phyloP scores from a whole-genome alignment of 306 rosid genomes.

The Quercus berberidifolia region DNA sequence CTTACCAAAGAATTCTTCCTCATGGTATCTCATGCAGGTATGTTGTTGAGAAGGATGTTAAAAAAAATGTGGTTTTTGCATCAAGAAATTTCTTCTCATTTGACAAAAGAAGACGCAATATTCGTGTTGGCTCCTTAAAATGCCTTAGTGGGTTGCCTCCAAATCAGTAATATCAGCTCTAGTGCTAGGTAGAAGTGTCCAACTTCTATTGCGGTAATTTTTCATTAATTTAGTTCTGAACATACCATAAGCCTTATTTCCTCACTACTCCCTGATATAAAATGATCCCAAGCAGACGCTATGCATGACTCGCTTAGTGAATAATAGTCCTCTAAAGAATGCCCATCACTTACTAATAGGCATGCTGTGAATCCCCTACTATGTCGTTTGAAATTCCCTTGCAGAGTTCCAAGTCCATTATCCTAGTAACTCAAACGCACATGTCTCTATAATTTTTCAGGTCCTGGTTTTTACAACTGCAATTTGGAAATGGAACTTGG shows the following conservation, averaged over 20 bases:
- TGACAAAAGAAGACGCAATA: slow-evolving; percentile 76
- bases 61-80: slow-evolving; percentile 76
- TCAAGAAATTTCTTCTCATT: slow-evolving; percentile 86
- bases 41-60: slow-evolving; percentile 84
- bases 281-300: neutral
- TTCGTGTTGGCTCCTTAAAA: slow-evolving; percentile 77
- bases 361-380: neutral
- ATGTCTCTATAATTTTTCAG: slow-evolving; percentile 41
- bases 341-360: neutral
- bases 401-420: neutral
- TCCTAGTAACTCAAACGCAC: neutral
- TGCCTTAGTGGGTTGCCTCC: slow-evolving; percentile 69
- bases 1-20: too few relatives aligned
- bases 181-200: slow-evolving; percentile 63
- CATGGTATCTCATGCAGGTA: slow-evolving; percentile 47
- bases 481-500: slow-evolving; percentile 50
- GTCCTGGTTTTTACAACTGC: slow-evolving; percentile 78
- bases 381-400: neutral
- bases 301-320: too few relatives aligned
- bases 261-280: neutral
- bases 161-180: slow-evolving; percentile 46
- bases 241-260: neutral
- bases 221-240: neutral
- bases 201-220: slow-evolving; percentile 1
- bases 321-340: too few relatives aligned